A percentile compares a stretch with the other conserved stretches of the same genome.
Evolutionary conservation across 768 basidiomycete genomes (phyloP).

Genomic region (Calocera cornea): DNA sequence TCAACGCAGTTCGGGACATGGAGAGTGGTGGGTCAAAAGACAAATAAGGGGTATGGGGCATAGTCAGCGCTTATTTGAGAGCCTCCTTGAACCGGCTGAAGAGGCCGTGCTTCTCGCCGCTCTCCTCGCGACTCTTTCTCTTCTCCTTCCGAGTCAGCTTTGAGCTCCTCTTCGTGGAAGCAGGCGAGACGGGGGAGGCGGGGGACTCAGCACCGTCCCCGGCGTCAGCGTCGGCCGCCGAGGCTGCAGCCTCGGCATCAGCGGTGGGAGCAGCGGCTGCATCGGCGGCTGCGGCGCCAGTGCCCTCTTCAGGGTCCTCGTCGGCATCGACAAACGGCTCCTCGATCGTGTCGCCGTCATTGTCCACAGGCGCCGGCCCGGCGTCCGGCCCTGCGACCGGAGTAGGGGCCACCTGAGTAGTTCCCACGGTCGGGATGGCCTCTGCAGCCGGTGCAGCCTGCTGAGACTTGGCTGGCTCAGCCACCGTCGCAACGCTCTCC

Average conservation of each 20-base stretch:
- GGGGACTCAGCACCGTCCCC: slow-evolving; percentile 12
- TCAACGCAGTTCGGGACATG: neutral
- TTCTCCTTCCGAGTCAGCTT: neutral
- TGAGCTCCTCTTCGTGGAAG: neutral
- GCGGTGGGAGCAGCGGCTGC: slow-evolving; percentile 1
- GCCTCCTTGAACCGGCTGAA: slow-evolving; percentile 19
- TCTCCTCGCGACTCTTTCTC: neutral
- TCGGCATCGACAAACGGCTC: slow-evolving; percentile 19
- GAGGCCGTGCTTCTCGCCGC: slow-evolving; percentile 14
- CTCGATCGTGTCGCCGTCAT: slow-evolving; percentile 11
- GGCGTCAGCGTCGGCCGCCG: too few species aligned
- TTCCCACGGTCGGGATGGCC: neutral
- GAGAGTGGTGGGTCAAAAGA: neutral
- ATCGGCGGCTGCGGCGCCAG: slow-evolving; percentile 1
- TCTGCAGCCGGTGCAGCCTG: neutral
- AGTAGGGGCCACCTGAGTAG: neutral
- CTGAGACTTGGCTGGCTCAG: neutral
- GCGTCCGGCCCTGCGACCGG: neutral
- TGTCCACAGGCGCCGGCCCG: neutral
- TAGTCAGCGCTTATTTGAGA: neutral
- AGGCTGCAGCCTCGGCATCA: too few species aligned
- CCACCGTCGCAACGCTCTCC: neutral
- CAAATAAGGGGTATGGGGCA: neutral
- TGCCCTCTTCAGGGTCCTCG: slow-evolving; percentile 6
- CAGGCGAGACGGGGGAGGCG: slow-evolving; percentile 8